phyloP scores from a whole-genome alignment of 805 yeast genomes.

The Candida sakaeoensis region DNA sequence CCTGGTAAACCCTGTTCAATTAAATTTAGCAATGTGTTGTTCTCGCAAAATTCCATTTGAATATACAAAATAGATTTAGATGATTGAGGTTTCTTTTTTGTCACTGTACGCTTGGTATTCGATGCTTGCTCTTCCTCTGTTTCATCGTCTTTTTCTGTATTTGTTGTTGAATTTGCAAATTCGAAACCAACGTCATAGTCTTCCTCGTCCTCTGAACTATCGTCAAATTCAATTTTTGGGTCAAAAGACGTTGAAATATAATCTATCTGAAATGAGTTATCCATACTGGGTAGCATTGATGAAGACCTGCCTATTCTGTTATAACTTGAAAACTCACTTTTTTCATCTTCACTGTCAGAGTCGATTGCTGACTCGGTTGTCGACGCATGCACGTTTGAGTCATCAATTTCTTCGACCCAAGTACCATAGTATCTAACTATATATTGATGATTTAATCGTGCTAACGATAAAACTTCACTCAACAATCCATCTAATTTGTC shows the following conservation, averaged over 20 bases:
- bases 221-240: constrained; percentile 55
- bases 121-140: background rate
- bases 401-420: constrained; percentile 80
- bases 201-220: constrained; percentile 27
- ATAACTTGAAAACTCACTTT: constrained; percentile 19
- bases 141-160: constrained; percentile 1
- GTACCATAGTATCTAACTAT: constrained; percentile 96
- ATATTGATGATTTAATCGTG: constrained; percentile 89
- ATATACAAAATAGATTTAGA: constrained; percentile 71
- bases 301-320: constrained; percentile 13
- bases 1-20: constrained; percentile 68
- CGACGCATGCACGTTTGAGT: constrained; percentile 16
- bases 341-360: constrained; percentile 14
- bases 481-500: constrained; percentile 76
- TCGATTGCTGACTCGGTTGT: constrained; percentile 22
- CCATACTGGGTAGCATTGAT: constrained; percentile 18
- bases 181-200: constrained; percentile 25
- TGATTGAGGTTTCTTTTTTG: background rate
- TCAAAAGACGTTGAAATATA: constrained; percentile 63
- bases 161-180: constrained; percentile 24
- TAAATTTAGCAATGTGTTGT: constrained; percentile 80
- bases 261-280: constrained; percentile 47
- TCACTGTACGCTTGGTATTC: background rate
- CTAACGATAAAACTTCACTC: constrained; percentile 88
- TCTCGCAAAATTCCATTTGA: constrained; percentile 99